Evolutionary conservation across 1,284 basidiomycete genomes (phyloP).

Genomic region (Pascua guehoae): DNA sequence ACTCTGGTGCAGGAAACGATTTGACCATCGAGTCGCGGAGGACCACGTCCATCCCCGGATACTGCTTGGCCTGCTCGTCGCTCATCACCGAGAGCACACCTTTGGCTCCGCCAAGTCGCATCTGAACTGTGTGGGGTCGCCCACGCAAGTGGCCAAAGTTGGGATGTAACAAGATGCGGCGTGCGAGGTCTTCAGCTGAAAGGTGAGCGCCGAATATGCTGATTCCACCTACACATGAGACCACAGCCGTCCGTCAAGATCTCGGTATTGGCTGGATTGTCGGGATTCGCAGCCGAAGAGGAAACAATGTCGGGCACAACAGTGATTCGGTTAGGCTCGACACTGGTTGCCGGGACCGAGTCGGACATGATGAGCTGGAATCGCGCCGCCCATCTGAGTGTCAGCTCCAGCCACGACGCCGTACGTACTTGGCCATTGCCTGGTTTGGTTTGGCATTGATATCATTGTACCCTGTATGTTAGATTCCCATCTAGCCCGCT

Average conservation of each 20-base stretch:
- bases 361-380: constrained; percentile 37
- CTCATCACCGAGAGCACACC: constrained; percentile 38
- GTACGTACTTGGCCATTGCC: constrained; percentile 35
- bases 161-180: constrained; percentile 18
- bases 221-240: constrained; percentile 32
- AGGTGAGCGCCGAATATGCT: neutral
- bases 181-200: constrained; percentile 28
- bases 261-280: neutral
- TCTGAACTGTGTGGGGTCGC: constrained; percentile 30
- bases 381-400: constrained; percentile 30
- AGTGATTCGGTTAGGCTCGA: constrained; percentile 12
- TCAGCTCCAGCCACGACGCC: neutral
- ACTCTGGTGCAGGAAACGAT: constrained; percentile 14
- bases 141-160: constrained; percentile 8
- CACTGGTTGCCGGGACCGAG: constrained; percentile 23
- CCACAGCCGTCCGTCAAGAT: constrained; percentile 41
- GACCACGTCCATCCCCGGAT: constrained; percentile 28
- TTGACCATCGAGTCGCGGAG: constrained; percentile 42
- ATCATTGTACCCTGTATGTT: constrained; percentile 28
- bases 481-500: neutral
- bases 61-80: constrained; percentile 13
- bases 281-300: constrained; percentile 19
- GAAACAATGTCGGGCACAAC: constrained; percentile 29
- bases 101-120: constrained; percentile 38
- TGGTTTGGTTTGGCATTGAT: constrained; percentile 31